These are phyloP conservation scores for Aquilaria yunnanensis DNA, from an alignment of 345 rosid genomes.

Conservation along the genomic window DNA sequence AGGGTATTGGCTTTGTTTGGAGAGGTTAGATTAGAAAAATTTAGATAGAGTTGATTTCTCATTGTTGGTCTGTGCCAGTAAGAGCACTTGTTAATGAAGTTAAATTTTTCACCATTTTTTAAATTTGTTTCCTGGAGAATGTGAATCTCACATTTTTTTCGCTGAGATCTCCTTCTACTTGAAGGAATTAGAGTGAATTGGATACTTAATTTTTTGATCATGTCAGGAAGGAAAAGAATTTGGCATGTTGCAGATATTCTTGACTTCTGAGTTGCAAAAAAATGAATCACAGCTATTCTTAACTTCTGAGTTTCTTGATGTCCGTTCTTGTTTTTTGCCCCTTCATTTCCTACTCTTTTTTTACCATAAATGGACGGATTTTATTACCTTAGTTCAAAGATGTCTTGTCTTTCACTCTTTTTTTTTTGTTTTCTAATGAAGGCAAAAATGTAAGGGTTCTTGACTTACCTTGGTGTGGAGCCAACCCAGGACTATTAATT, in stretches of 20 bases:
- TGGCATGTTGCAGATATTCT: background rate
- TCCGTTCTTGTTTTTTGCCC: background rate
- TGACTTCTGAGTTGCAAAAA: conserved; percentile 17
- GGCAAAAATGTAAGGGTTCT: background rate
- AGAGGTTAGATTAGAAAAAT: conserved; percentile 46
- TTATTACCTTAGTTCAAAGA: background rate
- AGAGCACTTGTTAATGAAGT: conserved; percentile 30
- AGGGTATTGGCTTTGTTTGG: conserved; percentile 42
- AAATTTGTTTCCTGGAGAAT: conserved; percentile 8
- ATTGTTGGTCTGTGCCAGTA: conserved; percentile 71
- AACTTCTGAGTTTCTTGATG: background rate
- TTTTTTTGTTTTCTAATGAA: background rate
- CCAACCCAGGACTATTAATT: no score
- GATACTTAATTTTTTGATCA: conserved; percentile 26
- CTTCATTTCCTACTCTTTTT: background rate
- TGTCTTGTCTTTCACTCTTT: no score
- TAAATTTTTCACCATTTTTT: conserved; percentile 2
- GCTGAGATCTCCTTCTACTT: conserved; percentile 18
- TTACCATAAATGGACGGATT: background rate
- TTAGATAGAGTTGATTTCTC: conserved; percentile 69
- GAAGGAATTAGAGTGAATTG: conserved; percentile 26
- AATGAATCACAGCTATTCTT: conserved; percentile 11
- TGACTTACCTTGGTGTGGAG: no score
- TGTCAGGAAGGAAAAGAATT: conserved; percentile 14
- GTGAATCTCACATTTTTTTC: conserved; percentile 10